phyloP scores from a whole-genome alignment of 805 yeast species.

The Maudiozyma turicensis region DNA sequence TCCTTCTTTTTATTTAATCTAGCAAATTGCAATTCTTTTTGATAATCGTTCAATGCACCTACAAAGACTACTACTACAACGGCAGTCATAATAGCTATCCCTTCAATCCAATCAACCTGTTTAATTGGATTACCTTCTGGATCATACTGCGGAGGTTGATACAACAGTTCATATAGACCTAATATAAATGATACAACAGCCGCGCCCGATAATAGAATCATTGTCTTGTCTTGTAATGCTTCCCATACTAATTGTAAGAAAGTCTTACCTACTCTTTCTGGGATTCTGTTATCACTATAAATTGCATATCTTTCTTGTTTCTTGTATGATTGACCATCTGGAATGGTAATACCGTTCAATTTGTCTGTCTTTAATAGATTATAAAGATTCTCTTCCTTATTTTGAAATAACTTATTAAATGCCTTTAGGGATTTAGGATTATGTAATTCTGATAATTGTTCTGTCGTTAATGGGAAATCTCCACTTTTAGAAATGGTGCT shows the following conservation, averaged over 20 bases:
- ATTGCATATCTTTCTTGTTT: slow-evolving; percentile 14
- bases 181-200: slow-evolving; percentile 83
- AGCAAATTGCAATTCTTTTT: slow-evolving; percentile 89
- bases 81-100: slow-evolving; percentile 93
- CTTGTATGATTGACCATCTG: slow-evolving; percentile 3
- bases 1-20: slow-evolving; percentile 82
- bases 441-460: slow-evolving; percentile 21
- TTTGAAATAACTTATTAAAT: slow-evolving; percentile 17
- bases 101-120: slow-evolving; percentile 96
- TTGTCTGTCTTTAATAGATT: slow-evolving; percentile 17
- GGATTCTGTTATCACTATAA: slow-evolving; percentile 66
- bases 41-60: slow-evolving; percentile 93
- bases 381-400: slow-evolving; percentile 14
- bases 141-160: slow-evolving; percentile 69
- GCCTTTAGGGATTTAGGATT: slow-evolving; percentile 26
- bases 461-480: slow-evolving; percentile 2
- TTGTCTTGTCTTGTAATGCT: slow-evolving; percentile 85
- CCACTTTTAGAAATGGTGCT: background rate
- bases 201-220: slow-evolving; percentile 73
- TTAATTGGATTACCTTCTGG: slow-evolving; percentile 70
- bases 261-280: slow-evolving; percentile 60
- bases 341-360: slow-evolving; percentile 14
- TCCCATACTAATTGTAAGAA: slow-evolving; percentile 62
- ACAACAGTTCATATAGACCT: slow-evolving; percentile 88
- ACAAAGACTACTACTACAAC: slow-evolving; percentile 83